Evolutionary conservation across 495 filamentous ascomycete genomes (phyloP), one percentile per base, ranked within the genome.

Genomic region (Geoglossum glabrum): DNA sequence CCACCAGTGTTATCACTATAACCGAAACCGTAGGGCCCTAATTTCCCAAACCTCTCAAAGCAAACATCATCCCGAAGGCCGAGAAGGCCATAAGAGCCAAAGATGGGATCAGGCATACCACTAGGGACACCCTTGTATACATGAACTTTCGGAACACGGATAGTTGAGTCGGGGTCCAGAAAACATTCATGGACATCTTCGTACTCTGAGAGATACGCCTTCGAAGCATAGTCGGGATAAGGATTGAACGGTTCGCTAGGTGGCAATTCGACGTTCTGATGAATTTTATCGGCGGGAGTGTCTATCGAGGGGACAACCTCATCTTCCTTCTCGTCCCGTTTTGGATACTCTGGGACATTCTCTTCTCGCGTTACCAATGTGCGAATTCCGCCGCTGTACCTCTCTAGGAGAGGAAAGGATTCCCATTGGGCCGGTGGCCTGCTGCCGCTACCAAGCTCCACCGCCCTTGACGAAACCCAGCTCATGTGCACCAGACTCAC

Each of bases 11-110:
- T 76, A 19, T 73, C 68, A 23, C 78, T 82, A 63, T 97, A 97
- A 17, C 92, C 92, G 55, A 84, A 79, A 0, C 92, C 92, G 62
- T 98, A 98, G 0, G 90, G 83, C 0, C 88, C 93, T 27, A 90
- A 76, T 58, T 86, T 76, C 10, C 93, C 92, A 68, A 84, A 93
- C 1, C 92, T 78, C 56, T 98, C 92, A 69, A 95, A 97, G 72
- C 92, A 98, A 55, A 96, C 76, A 66, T 94, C 85, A 59, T 95
- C 80, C 30, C 81, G 81, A 28, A 95, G 74, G 0, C 82, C 88
- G 5, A 97, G 67, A 46, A 93, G 70, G 4, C 83, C 77, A 65
- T 95, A 84, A 0, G 84, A 88, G 3, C 92, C 92, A 64, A 93
- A 79, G 1, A 85, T 76, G 54, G 85, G 75, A 38, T 87, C 80